Evolutionary conservation across 176 grass and related monocot genomes (phyloP).

Genomic region (Aegilops sharonensis): DNA sequence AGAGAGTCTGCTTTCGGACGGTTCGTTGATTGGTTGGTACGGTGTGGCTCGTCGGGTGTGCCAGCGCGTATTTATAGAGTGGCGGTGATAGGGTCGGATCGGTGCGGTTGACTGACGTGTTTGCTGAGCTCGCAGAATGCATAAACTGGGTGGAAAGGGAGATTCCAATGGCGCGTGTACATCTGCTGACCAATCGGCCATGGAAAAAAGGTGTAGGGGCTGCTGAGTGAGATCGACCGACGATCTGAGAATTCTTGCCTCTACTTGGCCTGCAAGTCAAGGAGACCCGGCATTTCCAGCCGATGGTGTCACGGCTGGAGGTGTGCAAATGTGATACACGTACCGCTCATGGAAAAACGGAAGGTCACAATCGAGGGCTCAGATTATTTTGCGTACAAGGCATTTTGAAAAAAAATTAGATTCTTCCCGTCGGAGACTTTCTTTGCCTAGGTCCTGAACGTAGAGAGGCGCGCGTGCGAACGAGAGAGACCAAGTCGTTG

Average conservation of each 20-base stretch:
- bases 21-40: background rate
- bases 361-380: background rate
- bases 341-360: background rate
- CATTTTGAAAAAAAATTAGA: no score
- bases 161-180: background rate
- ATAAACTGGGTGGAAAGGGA: background rate
- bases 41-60: background rate
- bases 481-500: no score
- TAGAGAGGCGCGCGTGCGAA: no score
- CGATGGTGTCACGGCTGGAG: background rate
- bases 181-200: background rate
- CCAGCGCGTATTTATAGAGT: background rate
- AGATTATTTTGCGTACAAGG: no score
- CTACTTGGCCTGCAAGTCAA: background rate
- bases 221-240: background rate
- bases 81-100: background rate
- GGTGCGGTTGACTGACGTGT: background rate
- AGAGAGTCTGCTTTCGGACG: background rate
- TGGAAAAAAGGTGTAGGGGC: background rate
- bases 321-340: background rate
- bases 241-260: background rate
- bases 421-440: no score
- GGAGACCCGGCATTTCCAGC: background rate
- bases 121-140: background rate
- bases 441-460: no score